Percentiles rank a stretch among this genome's conserved stretches.
phyloP scores from a whole-genome alignment of 208 protist species.

The Tritrichomonas foetus region DNA sequence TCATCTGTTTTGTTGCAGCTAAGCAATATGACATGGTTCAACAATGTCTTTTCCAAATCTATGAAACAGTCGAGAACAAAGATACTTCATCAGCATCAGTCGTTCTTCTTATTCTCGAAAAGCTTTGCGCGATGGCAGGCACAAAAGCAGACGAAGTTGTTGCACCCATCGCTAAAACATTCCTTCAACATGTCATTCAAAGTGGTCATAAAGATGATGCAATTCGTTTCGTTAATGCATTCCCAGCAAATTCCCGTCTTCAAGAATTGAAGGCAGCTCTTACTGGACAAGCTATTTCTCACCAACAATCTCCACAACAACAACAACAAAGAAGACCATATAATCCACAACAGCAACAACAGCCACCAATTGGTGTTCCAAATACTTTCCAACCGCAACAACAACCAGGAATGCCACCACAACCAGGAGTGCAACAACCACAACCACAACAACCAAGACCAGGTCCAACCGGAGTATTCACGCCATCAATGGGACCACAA shows the following conservation, averaged over 20 bases:
- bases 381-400: not conserved
- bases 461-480: too few relatives aligned
- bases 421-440: not conserved
- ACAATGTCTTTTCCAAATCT: conserved; percentile 2
- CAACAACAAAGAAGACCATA: not conserved
- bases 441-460: not conserved
- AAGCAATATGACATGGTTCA: conserved; percentile 13
- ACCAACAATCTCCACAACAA: not conserved
- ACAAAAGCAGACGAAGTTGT: not conserved
- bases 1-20: not conserved
- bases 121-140: not conserved
- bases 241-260: not conserved
- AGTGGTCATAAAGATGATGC: not conserved
- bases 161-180: not conserved
- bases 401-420: not conserved
- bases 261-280: not conserved
- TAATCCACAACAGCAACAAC: too few relatives aligned
- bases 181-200: conserved; percentile 5
- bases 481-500: too few relatives aligned
- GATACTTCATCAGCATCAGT: not conserved
- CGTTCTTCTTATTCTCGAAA: not conserved
- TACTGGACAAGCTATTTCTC: not conserved
- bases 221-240: not conserved
- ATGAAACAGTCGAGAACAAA: not conserved
- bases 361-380: not conserved